Evolutionary conservation across 139 green algal species (phyloP).

Genomic region (Micractinium conductrix): DNA sequence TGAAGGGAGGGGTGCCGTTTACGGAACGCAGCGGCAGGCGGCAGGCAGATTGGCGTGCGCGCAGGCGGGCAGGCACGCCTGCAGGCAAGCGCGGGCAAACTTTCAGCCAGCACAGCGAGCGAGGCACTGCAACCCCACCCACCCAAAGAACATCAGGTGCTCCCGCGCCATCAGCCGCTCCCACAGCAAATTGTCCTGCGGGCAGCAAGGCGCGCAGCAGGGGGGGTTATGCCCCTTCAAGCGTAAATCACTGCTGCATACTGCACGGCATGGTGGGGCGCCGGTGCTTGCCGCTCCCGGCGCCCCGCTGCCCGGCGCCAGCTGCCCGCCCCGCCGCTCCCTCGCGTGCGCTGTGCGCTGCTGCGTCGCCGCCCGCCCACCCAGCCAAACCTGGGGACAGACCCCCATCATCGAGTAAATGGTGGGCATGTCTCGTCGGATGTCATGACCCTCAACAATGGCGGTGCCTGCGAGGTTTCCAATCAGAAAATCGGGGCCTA

Average conservation of each 20-base stretch:
- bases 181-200: constrained; percentile 86
- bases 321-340: no score
- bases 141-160: constrained; percentile 91
- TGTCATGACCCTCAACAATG: constrained; percentile 75
- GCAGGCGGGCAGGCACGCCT: no score
- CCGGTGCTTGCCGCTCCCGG: no score
- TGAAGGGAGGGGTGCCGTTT: no score
- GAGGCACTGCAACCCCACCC: constrained; percentile 83
- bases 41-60: no score
- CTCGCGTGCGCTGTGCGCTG: neutral
- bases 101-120: neutral
- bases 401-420: constrained; percentile 86
- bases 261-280: no score
- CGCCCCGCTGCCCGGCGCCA: no score
- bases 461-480: constrained; percentile 60
- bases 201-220: neutral
- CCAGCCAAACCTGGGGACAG: constrained; percentile 91
- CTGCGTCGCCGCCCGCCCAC: neutral
- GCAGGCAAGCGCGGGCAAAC: neutral
- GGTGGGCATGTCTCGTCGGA: constrained; percentile 72
- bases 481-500: no score
- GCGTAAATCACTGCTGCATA: no score
- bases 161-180: constrained; percentile 84
- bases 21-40: no score
- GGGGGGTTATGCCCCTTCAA: no score